A percentile compares a stretch with the other conserved stretches of the same genome.
Evolutionary conservation across 2,329 filamentous ascomycete species (phyloP).

Genomic region (Xylariales sp.): DNA sequence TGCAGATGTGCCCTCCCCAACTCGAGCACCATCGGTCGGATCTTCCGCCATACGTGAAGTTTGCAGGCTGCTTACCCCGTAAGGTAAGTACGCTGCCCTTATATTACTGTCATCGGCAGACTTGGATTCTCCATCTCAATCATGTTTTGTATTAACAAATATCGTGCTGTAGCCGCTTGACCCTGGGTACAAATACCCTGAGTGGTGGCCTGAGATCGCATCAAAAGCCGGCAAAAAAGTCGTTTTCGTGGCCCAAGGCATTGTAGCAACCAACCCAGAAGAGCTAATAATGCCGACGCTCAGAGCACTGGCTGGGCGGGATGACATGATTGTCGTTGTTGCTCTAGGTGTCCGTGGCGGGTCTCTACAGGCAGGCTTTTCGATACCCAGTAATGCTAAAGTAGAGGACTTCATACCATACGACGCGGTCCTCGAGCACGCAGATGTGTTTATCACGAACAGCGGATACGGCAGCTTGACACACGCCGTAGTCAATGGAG

Average conservation of each 20-base stretch:
- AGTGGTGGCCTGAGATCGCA: not conserved
- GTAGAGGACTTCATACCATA: constrained; percentile 44
- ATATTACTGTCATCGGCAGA: no score
- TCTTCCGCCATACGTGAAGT: not conserved
- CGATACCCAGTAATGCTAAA: constrained; percentile 34
- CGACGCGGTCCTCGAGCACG: constrained; percentile 37
- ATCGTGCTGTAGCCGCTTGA: no score
- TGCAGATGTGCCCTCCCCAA: constrained; percentile 25
- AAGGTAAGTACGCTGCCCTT: no score
- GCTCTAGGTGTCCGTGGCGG: constrained; percentile 23
- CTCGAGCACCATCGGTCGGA: constrained; percentile 31
- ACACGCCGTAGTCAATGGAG: constrained; percentile 7
- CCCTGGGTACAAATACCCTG: no score
- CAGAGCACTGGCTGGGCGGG: constrained; percentile 30
- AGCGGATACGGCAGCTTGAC: constrained; percentile 29
- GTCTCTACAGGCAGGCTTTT: constrained; percentile 16
- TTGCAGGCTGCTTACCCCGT: not conserved
- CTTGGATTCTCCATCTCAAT: no score
- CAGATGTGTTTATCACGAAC: constrained; percentile 20
- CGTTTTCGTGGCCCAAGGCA: not conserved
- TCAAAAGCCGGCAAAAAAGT: not conserved
- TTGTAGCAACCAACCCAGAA: not conserved
- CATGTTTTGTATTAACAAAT: no score
- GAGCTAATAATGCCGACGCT: constrained; percentile 29
- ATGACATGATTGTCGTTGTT: constrained; percentile 33